Conservation (phyloP, 495 filamentous ascomycete species). For the Aspergillus saccharolyticus region DNA sequence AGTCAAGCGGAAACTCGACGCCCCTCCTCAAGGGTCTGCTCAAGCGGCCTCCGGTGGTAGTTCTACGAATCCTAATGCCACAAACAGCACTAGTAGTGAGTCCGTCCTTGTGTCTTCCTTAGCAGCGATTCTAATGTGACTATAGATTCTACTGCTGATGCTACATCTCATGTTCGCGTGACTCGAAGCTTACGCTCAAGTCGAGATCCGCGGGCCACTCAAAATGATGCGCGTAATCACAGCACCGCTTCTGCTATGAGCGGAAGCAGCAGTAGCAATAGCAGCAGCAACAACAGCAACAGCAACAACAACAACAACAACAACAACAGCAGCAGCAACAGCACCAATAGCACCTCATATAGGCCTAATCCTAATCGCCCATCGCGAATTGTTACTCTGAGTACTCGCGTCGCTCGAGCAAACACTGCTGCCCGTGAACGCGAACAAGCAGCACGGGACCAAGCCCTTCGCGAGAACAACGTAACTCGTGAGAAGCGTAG, state of each 20-base stretch:
- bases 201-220: slow-evolving; percentile 22
- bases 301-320: slow-evolving; percentile 7
- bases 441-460: background rate
- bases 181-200: slow-evolving; percentile 25
- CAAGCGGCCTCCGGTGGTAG: slow-evolving; percentile 9
- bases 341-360: slow-evolving; percentile 4
- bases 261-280: slow-evolving; percentile 7
- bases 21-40: slow-evolving; percentile 14
- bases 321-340: slow-evolving; percentile 4
- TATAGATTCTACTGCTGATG: slow-evolving; percentile 15
- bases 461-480: slow-evolving; percentile 11
- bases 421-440: slow-evolving; percentile 1
- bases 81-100: slow-evolving; percentile 15
- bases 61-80: slow-evolving; percentile 2
- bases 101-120: background rate
- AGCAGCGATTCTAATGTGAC: background rate
- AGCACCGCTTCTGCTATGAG: slow-evolving; percentile 8
- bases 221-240: slow-evolving; percentile 15
- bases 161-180: slow-evolving; percentile 20
- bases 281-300: slow-evolving; percentile 6
- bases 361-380: slow-evolving; percentile 15
- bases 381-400: slow-evolving; percentile 24
- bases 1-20: slow-evolving; percentile 23
- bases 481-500: slow-evolving; percentile 24
- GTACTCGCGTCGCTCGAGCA: slow-evolving; percentile 13